phyloP scores from a whole-genome alignment of 1,139 yeast species.

The Blastobotrys serpentis region DNA sequence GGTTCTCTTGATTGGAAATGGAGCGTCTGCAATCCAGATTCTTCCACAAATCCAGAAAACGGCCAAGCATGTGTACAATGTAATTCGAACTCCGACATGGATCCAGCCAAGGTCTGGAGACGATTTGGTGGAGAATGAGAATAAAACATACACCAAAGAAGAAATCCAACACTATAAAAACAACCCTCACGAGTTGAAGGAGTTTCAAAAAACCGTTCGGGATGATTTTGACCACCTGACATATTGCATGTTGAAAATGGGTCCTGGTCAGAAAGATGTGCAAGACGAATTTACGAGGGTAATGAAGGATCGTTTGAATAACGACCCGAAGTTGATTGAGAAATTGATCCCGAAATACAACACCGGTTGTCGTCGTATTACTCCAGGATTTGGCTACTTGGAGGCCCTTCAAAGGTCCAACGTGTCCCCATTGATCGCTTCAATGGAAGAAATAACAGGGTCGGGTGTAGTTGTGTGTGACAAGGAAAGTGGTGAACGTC shows the following conservation, averaged over 20 bases:
- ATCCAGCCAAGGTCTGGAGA: constrained; percentile 16
- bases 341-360: constrained; percentile 25
- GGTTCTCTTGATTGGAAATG: constrained; percentile 47
- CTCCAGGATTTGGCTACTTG: constrained; percentile 28
- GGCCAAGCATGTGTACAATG: constrained; percentile 23
- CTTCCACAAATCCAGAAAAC: constrained; percentile 26
- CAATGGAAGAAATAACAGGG: constrained; percentile 10
- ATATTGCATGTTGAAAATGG: constrained; percentile 9
- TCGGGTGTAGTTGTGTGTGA: too few relatives aligned
- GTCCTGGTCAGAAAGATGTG: constrained; percentile 12
- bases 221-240: constrained; percentile 12
- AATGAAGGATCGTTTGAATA: constrained; percentile 22
- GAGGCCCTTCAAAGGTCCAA: constrained; percentile 23
- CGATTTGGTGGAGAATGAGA: constrained; percentile 13
- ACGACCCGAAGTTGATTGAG: constrained; percentile 21
- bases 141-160: constrained; percentile 14
- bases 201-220: constrained; percentile 5
- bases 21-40: constrained; percentile 49
- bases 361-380: constrained; percentile 27
- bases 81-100: constrained; percentile 18
- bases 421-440: constrained; percentile 18
- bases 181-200: background rate
- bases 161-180: constrained; percentile 10
- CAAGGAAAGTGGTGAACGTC: too few relatives aligned
- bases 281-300: constrained; percentile 12